Conservation (phyloP, 2,329 filamentous ascomycete genomes). For the Cordyceps farinosa region DNA sequence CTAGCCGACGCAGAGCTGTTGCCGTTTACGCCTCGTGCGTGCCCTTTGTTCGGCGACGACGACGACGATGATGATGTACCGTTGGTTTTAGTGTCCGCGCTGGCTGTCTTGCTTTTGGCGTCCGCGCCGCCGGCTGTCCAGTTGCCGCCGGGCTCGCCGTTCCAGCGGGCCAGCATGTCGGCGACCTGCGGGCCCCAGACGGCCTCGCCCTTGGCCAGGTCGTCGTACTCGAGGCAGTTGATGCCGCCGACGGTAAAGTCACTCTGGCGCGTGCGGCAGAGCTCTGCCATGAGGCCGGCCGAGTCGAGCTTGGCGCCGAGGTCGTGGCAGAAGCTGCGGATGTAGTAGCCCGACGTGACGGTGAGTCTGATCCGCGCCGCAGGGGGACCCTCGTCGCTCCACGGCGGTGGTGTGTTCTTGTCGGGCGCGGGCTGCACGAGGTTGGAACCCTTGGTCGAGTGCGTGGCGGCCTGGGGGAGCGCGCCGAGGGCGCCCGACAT, state of each 20-base stretch:
- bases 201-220: constrained; percentile 71
- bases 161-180: constrained; percentile 45
- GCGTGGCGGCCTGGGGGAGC: constrained; percentile 40
- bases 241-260: constrained; percentile 68
- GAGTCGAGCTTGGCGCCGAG: constrained; percentile 79
- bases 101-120: no score
- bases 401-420: constrained; percentile 49
- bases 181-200: constrained; percentile 76
- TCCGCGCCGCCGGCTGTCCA: constrained; percentile 23
- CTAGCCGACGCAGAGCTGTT: constrained; percentile 8
- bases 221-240: constrained; percentile 75
- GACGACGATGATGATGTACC: not conserved
- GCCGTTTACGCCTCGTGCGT: constrained; percentile 16
- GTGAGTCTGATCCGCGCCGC: constrained; percentile 85
- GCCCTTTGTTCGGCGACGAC: constrained; percentile 18
- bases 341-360: constrained; percentile 94
- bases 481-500: constrained; percentile 58
- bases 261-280: constrained; percentile 76
- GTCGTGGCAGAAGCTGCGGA: constrained; percentile 89
- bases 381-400: constrained; percentile 62
- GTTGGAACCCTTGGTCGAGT: constrained; percentile 45
- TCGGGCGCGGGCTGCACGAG: constrained; percentile 48
- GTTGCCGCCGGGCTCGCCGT: constrained; percentile 29
- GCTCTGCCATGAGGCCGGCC: constrained; percentile 78
- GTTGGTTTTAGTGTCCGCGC: constrained; percentile 3